A percentile compares a stretch with the other conserved stretches of the same genome.
Evolutionary conservation across 805 yeast genomes (phyloP).

Genomic region (Barnettozyma vustinii): DNA sequence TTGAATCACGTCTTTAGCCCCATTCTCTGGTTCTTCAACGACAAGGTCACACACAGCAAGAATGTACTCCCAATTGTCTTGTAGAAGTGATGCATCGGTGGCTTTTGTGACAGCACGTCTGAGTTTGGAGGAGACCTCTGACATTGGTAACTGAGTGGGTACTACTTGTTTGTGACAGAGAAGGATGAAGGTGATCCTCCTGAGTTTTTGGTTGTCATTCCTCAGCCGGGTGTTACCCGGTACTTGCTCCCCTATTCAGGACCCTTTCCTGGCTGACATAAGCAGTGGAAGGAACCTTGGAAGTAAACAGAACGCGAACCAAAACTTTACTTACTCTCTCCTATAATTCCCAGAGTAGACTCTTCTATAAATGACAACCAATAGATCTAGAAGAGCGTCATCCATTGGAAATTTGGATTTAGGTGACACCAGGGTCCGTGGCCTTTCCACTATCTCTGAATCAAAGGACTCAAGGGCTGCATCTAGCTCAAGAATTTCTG

Average conservation of each 20-base stretch:
- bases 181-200: neutral
- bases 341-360: neutral
- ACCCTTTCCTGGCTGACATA: neutral
- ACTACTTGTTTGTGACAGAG: neutral
- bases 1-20: constrained; percentile 39
- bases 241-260: neutral
- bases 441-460: constrained; percentile 61
- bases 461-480: constrained; percentile 37
- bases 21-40: constrained; percentile 53
- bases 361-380: neutral
- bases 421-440: constrained; percentile 68
- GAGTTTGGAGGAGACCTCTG: neutral
- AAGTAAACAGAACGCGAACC: neutral
- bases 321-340: neutral
- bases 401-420: constrained; percentile 71
- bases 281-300: neutral
- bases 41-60: constrained; percentile 65
- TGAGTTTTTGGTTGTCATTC: neutral
- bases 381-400: constrained; percentile 45
- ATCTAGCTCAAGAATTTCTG: constrained; percentile 31
- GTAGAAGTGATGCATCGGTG: constrained; percentile 55
- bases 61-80: constrained; percentile 65
- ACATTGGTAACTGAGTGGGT: neutral
- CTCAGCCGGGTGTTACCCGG: neutral
- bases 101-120: constrained; percentile 34